Base-by-base conservation (phyloP, 1,284 basidiomycete genomes). In the Pterula multifida region DNA sequence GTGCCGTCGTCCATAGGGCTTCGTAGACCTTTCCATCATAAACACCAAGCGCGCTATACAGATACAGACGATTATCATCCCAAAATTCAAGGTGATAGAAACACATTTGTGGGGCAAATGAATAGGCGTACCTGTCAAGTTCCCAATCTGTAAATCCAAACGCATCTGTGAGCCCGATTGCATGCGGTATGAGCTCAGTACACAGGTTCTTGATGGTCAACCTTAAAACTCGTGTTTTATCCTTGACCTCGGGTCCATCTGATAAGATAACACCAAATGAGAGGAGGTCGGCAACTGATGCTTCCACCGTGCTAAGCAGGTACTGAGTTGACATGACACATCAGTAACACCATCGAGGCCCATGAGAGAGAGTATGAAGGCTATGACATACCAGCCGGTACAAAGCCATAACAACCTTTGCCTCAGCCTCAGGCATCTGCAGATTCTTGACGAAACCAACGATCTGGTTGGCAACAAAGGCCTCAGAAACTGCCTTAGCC, bases 61-160 rank as follows among this genome's bases (percentile, higher is more conserved):
- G 15, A 32, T 6, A 32, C 6, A 32, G 6, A 15, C 28, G 28
- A 15, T 15, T n/a, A n/a, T n/a, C n/a, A n/a, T n/a, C n/a, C n/a
- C n/a, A n/a, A n/a, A n/a, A 12, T 56, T 32, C 1, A 26, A 15
- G 28, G 6, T 32, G 15, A 32, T 6, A 32, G 28, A 15, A 32
- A 32, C 6, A 32, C 6, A 32, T 15, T 32, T 32, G 28, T n/a
- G n/a, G n/a, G n/a, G n/a, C n/a, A n/a, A n/a, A n/a, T n/a, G 28
- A 32, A 32, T 32, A 42, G 32, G 32, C 39, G 19, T 46, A 79
- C 76, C 80, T 83, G 55, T 85, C 75, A 3, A 90, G 66, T 50
- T 87, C 79, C 82, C 83, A 90, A 58, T 90, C 85, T 0, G 76
- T 71, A 60, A 85, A 85, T 0, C 79, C 81, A 59, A 90, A 88